phyloP scores from a whole-genome alignment of 1,284 basidiomycete genomes.

The Omphalotus olearius region DNA sequence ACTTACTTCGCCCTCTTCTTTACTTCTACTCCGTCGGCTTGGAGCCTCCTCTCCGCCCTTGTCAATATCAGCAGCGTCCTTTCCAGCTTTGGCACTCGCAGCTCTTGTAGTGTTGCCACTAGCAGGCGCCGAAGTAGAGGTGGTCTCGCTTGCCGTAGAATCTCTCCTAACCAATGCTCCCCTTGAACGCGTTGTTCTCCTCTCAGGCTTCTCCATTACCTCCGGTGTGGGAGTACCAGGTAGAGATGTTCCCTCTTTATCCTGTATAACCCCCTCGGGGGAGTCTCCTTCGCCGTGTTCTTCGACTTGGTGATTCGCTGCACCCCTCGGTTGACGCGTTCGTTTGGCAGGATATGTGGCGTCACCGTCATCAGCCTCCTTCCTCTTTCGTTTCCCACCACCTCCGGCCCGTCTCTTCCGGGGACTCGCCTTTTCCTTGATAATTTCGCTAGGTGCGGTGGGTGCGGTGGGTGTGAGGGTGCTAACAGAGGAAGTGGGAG shows the following conservation, averaged over 20 bases:
- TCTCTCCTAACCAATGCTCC: slow-evolving; percentile 6
- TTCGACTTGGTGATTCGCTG: background rate
- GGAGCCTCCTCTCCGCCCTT: background rate
- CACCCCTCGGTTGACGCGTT: slow-evolving; percentile 7
- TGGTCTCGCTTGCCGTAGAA: slow-evolving; percentile 6
- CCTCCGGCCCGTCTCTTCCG: slow-evolving; percentile 12
- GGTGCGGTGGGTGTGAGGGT: slow-evolving; percentile 2
- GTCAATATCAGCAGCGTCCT: background rate
- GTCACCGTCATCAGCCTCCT: slow-evolving; percentile 2
- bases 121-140: background rate
- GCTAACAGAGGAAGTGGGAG: slow-evolving; percentile 3
- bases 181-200: slow-evolving; percentile 9
- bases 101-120: background rate
- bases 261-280: background rate
- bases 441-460: too few species aligned
- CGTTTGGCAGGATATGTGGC: slow-evolving; percentile 10
- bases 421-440: slow-evolving; percentile 11
- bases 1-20: slow-evolving; percentile 9
- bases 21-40: slow-evolving; percentile 8
- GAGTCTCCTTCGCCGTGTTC: background rate
- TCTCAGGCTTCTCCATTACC: slow-evolving; percentile 1
- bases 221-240: slow-evolving; percentile 1
- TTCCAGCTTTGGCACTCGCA: background rate
- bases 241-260: background rate
- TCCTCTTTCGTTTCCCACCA: slow-evolving; percentile 7